These are phyloP conservation scores for Diutina siamensis DNA, from an alignment of 1,139 yeast genomes.

Conservation along the genomic window DNA sequence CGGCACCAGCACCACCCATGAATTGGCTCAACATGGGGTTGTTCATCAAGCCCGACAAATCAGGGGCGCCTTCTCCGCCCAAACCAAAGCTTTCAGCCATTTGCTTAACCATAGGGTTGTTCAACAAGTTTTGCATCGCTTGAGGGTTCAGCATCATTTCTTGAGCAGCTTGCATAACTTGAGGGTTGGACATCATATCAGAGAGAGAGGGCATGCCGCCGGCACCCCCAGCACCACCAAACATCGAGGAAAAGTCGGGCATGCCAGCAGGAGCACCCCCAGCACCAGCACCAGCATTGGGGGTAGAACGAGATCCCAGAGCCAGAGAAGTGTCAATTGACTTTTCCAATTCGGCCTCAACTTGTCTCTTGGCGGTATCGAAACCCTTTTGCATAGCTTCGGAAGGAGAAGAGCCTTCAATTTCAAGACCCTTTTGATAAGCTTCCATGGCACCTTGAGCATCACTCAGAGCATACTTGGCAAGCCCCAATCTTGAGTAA, in stretches of 20 bases:
- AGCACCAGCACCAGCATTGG: conserved; percentile 25
- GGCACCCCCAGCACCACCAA: conserved; percentile 39
- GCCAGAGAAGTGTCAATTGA: conserved; percentile 19
- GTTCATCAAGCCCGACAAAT: conserved; percentile 60
- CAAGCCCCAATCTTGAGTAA: conserved; percentile 89
- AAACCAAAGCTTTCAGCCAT: conserved; percentile 65
- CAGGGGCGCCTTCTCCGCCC: conserved; percentile 24
- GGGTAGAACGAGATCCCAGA: conserved; percentile 12
- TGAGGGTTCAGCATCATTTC: conserved; percentile 84
- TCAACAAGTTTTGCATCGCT: conserved; percentile 67
- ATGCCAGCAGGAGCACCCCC: conserved; percentile 56
- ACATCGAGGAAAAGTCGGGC: conserved; percentile 58
- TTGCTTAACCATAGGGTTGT: conserved; percentile 65
- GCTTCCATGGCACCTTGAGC: conserved; percentile 86
- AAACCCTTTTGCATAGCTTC: conserved; percentile 91
- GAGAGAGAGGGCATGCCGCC: conserved; percentile 49
- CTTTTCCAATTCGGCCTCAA: conserved; percentile 56
- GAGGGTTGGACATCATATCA: conserved; percentile 78
- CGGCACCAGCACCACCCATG: conserved; percentile 10
- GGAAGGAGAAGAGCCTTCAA: conserved; percentile 75
- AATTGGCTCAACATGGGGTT: conserved; percentile 49
- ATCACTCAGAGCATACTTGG: conserved; percentile 82
- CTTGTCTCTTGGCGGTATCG: conserved; percentile 84
- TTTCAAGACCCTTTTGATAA: conserved; percentile 73
- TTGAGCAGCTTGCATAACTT: conserved; percentile 86